phyloP scores from a whole-genome alignment of 75 land plant species.

The Picea glauca region DNA sequence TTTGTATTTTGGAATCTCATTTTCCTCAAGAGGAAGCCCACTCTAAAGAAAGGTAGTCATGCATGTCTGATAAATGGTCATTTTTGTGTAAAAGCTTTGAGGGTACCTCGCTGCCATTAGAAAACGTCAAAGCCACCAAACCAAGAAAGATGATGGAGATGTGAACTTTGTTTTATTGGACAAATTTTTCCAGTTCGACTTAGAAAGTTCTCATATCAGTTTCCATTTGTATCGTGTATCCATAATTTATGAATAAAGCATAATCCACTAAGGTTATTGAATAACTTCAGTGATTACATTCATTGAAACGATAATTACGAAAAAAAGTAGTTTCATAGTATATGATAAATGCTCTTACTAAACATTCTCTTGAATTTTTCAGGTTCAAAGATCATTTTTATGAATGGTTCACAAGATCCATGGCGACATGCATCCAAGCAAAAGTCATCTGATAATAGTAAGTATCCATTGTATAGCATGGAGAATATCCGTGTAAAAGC shows the following conservation, averaged over 20 bases:
- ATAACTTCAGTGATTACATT: neutral
- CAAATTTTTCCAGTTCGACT: neutral
- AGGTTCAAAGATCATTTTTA: conserved; percentile 92
- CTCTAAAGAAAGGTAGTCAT: neutral
- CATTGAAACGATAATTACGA: neutral
- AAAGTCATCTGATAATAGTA: conserved; percentile 75
- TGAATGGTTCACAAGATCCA: conserved; percentile 98
- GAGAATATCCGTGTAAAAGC: no score
- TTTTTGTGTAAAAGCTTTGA: neutral
- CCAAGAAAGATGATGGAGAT: neutral
- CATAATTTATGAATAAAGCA: neutral
- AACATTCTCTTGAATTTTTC: conserved; percentile 3
- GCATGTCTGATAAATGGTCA: neutral
- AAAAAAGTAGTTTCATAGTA: neutral
- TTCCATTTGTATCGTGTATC: neutral
- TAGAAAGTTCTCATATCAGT: neutral
- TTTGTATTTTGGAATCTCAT: neutral
- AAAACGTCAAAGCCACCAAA: neutral
- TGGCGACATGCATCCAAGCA: conserved; percentile 99
- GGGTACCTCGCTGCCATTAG: neutral
- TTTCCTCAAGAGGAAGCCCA: neutral
- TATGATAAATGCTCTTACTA: neutral
- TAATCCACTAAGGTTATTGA: neutral
- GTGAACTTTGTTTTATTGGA: neutral
- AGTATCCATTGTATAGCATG: conserved; percentile 21